Base-by-base conservation (phyloP, 148 eudicot species). In the Cornus kousa region DNA sequence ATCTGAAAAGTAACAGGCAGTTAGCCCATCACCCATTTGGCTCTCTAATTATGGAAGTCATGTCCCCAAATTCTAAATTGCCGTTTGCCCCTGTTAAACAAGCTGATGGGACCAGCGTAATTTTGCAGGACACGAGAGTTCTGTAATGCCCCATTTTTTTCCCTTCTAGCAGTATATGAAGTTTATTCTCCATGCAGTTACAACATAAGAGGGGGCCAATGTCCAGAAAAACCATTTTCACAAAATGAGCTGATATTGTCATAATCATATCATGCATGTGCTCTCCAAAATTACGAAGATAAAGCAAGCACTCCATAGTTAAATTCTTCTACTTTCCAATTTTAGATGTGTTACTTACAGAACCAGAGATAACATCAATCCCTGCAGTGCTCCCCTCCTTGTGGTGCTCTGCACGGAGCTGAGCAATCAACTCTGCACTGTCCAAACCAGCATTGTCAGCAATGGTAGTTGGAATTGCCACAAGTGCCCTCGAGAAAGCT, bases 371-470 rank as follows among this genome's bases (percentile, higher is more conserved):
- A 76, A 96, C 98, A 76, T 96, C 99, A 39, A 96, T 96, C 43
- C 99, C 99, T 16, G 98, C 90, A 81, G 73, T 84, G 82, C 92
- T 88, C 60, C 64, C 88, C 81, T 92, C 98, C 78, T 92, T 88
- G 85, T 93, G 97, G 86, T 96, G 99, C 90, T 93, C 99, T 7
- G 99, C 99, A 74, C 99, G 99, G 62, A 96, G 95, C 79, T 88
- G 88, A 72, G 99, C 87, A 71, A 96, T 84, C 85, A 96, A 85
- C 48, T 96, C 98, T 68, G 99, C 99, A 83, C 99, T 96, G 85
- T 96, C 99, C 75, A 96, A 77, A 31, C 99, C 99, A 71, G 99
- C 97, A 84, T 96, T 96, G 82, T 96, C 99, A 72, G 99, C 98
- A 82, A 96, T 96, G 74, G 81, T 96, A 1, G 98, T 92, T 7